Conservation (phyloP, 139 green algal genomes). For the Tetraselmis striata region DNA sequence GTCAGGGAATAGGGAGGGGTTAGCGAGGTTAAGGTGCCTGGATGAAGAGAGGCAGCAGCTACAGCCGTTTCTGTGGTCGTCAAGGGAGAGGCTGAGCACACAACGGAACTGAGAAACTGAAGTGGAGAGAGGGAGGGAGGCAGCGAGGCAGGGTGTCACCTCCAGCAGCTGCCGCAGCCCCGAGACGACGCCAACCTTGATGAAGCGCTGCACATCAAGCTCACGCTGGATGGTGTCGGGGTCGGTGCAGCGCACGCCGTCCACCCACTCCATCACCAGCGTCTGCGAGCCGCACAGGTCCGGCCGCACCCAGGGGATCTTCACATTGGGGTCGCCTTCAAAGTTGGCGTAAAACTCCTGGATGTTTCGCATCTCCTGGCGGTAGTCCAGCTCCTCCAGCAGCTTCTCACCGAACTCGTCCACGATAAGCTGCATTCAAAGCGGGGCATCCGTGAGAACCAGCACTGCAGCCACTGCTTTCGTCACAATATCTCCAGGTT, state of each 20-base stretch:
- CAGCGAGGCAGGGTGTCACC: slow-evolving; percentile 15
- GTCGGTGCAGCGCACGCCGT: slow-evolving; percentile 92
- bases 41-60: no score
- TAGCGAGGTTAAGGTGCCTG: no score
- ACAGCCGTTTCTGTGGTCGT: no score
- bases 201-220: slow-evolving; percentile 83
- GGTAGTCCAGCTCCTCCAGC: slow-evolving; percentile 98
- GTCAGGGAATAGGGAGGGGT: background rate
- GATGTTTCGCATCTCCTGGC: slow-evolving; percentile 93
- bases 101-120: background rate
- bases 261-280: slow-evolving; percentile 99
- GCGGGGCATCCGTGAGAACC: no score
- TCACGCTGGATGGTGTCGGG: slow-evolving; percentile 15
- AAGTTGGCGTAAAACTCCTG: slow-evolving; percentile 92
- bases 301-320: slow-evolving; percentile 89
- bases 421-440: slow-evolving; percentile 93
- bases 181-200: slow-evolving; percentile 83
- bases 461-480: no score
- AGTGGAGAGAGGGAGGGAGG: background rate
- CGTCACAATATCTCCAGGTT: no score
- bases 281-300: slow-evolving; percentile 69
- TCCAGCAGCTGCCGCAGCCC: slow-evolving; percentile 95
- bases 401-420: slow-evolving; percentile 99
- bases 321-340: slow-evolving; percentile 81
- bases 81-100: no score